Evolutionary conservation across 2,329 filamentous ascomycete genomes (phyloP).

Genomic region (Exophiala mesophila): DNA sequence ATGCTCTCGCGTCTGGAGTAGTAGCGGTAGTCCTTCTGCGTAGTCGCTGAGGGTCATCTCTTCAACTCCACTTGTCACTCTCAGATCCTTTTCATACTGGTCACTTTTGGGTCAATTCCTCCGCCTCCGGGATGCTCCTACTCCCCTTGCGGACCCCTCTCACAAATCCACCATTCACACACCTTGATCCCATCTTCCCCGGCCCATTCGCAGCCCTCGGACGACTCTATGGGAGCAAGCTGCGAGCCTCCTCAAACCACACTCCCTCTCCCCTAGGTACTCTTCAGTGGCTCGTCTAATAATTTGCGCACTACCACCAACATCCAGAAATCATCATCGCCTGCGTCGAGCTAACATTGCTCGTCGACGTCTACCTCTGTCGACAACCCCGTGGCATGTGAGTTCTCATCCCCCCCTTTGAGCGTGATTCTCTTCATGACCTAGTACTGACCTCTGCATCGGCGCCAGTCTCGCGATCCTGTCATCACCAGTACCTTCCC

Average conservation of each 20-base stretch:
- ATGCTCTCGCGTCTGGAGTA: too few relatives aligned
- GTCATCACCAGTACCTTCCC: too few relatives aligned
- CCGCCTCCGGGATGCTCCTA: background rate
- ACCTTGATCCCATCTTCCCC: background rate
- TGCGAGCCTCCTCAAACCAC: background rate
- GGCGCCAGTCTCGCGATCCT: too few relatives aligned
- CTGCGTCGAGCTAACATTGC: background rate
- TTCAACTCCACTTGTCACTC: background rate
- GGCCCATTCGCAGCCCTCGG: background rate
- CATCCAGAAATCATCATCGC: too few relatives aligned
- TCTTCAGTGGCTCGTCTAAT: too few relatives aligned
- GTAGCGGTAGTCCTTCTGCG: too few relatives aligned
- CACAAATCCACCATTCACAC: background rate
- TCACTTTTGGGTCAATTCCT: background rate
- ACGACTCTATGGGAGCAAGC: background rate
- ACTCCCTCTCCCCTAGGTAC: background rate
- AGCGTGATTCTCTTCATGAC: background rate
- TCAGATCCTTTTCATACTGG: background rate
- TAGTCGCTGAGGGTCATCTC: too few relatives aligned
- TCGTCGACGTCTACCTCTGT: background rate
- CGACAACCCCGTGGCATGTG: background rate
- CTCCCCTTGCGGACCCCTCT: background rate
- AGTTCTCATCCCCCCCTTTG: background rate
- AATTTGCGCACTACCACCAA: too few relatives aligned
- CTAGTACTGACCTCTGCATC: too few relatives aligned